A percentile compares a stretch with the other conserved stretches of the same genome.
Evolutionary conservation across 139 green algal species (phyloP).

Genomic region (Monoraphidium neglectum): DNA sequence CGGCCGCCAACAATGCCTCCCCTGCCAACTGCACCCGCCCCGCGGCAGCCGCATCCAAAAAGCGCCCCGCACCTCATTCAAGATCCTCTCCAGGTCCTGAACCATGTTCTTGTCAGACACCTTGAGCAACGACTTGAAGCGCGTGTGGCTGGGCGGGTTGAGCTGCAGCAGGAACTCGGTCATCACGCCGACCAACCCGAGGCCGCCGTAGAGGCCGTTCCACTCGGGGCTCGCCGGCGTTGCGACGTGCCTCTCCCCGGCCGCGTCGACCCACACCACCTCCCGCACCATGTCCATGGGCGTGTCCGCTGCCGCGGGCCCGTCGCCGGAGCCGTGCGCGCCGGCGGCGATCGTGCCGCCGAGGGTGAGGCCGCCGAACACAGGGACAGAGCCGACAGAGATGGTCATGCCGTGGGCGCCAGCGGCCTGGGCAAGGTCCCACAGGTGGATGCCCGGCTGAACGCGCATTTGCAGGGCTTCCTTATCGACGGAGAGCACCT

Average conservation of each 20-base stretch:
- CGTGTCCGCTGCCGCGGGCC: background rate
- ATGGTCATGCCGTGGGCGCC: too few relatives aligned
- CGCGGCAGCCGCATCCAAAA: too few relatives aligned
- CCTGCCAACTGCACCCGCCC: too few relatives aligned
- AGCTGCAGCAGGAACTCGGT: constrained; percentile 7
- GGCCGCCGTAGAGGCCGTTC: background rate
- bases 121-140: background rate
- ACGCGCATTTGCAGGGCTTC: too few relatives aligned
- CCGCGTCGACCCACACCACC: constrained; percentile 20
- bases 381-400: too few relatives aligned
- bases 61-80: background rate
- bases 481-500: too few relatives aligned
- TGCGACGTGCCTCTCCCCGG: constrained; percentile 5
- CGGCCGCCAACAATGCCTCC: too few relatives aligned
- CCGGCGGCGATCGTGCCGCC: too few relatives aligned
- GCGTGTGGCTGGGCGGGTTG: background rate
- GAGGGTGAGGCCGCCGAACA: too few relatives aligned
- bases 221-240: background rate
- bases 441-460: too few relatives aligned
- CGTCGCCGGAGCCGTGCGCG: too few relatives aligned
- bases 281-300: constrained; percentile 6
- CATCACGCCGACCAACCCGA: constrained; percentile 19
- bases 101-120: background rate
- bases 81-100: background rate
- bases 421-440: too few relatives aligned